Evolutionary conservation across 768 basidiomycete genomes (phyloP), one percentile per base, ranked within the genome.

Genomic region (Lactifluus subvellereus): DNA sequence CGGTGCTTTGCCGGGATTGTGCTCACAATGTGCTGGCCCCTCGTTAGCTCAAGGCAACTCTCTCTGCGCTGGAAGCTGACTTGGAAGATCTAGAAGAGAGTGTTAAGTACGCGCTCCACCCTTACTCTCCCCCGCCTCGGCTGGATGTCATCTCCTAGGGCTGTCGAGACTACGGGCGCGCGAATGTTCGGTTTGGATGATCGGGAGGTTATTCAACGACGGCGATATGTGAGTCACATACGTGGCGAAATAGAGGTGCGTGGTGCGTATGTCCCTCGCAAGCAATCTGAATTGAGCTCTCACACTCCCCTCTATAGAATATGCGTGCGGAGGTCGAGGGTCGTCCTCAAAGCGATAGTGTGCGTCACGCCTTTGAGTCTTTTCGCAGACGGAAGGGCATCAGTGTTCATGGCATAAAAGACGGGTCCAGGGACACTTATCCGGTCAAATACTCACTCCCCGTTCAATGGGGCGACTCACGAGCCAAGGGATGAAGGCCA

Each of bases 21-120:
- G 38, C 56, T 57, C 43, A 52, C 59, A 9, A 13, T 37, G 8
- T 22, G 22, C 7, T 30, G 20, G n/a, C 18, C 27, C 16, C 38
- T 50, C 40, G 65, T 64, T 59, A 70, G 88, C 76, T 97, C 57
- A 86, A 85, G 72, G 86, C 85, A 0, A 89, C 89, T 1, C 80
- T 98, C 9, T 81, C 84, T 1, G 76, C 87, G 2, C 76, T 98
- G 32, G 91, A 94, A 71, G 88, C 88, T 0, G 95, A 98, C 75
- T 72, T 96, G 27, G 91, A 94, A 64, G 94, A 94, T 72, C 76
- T 98, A n/a, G 94, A 97, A 54, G 92, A 93, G 71, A 94, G 91
- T 70, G 94, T 98, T 49, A 87, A 84, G 91, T 91, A 73, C 66
- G 82, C 20, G 40, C 51, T 20, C n/a, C 22, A 42, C 20, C 33